These are phyloP conservation scores for Phytophthora hibernalis DNA, from an alignment of 352 stramenopile species.

Conservation along the genomic window DNA sequence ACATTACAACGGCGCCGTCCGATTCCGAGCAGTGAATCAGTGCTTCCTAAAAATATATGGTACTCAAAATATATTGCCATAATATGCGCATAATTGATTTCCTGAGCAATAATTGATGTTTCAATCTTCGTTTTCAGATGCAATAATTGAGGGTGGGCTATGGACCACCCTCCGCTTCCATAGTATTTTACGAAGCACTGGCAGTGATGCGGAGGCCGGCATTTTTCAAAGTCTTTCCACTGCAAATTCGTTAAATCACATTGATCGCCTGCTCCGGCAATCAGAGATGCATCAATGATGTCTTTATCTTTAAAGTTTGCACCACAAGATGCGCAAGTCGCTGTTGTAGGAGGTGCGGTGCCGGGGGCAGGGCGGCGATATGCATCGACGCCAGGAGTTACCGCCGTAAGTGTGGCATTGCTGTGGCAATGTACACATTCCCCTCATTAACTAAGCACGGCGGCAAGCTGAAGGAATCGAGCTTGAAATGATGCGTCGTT, in stretches of 20 bases:
- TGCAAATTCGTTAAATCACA: background rate
- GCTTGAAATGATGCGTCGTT: too few relatives aligned
- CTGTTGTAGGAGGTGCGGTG: constrained; percentile 2
- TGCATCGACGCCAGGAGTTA: constrained; percentile 2
- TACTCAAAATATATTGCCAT: too few relatives aligned
- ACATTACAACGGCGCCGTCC: background rate
- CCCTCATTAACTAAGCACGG: background rate
- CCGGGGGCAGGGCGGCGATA: constrained; percentile 11
- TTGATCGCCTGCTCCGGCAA: background rate
- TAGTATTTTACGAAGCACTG: too few relatives aligned
- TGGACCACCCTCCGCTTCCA: too few relatives aligned
- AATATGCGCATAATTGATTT: too few relatives aligned
- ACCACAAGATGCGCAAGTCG: background rate
- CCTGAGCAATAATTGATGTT: too few relatives aligned
- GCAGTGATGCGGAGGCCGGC: background rate
- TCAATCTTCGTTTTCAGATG: too few relatives aligned
- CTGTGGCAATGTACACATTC: background rate
- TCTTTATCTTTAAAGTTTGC: constrained; percentile 6
- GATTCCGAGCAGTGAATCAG: too few relatives aligned
- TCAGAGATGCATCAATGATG: constrained; percentile 5
- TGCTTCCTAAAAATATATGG: too few relatives aligned
- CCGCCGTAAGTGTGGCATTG: background rate
- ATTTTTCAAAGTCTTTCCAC: constrained; percentile 11
- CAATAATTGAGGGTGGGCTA: too few relatives aligned
- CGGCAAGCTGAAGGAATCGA: too few relatives aligned